Base-by-base conservation (phyloP, 345 rosid genomes). In the Passiflora organensis region DNA sequence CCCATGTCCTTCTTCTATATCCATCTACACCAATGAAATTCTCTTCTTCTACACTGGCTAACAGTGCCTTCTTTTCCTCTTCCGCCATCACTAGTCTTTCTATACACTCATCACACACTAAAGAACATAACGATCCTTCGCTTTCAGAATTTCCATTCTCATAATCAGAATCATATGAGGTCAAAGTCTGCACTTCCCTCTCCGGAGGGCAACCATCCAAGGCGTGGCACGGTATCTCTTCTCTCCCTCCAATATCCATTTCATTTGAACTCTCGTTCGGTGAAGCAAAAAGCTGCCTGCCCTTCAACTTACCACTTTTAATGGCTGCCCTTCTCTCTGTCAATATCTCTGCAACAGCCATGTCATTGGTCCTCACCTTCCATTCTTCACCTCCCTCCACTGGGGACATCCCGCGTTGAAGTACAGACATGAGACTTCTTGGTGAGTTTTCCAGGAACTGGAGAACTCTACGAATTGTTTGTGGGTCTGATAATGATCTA, bases 261-360 rank as follows among this genome's bases (percentile, higher is more conserved):
- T 62, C 72, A 6, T 22, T 53, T 17, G 9, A 55, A 5, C 41
- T 49, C 2, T 74, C 65, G n/a, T n/a, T 65, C 3, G 1, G 56
- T 0, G 22, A 42, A 10, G 45, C 50, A 12, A 78, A 72, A 36
- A 74, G 83, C 62, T 74, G 57, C 57, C 78, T 63, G 6, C 81
- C 78, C 44, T 69, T 78, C 62, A 68, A 61, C 50, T 62, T 64
- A 1, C 76, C 83, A 4, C 76, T 69, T 65, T 59, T 67, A 4
- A 76, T 66, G 64, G 79, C 76, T 0, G 70, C 83, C 23, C 53
- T 71, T 62, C 86, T 63, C 48, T 81, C 83, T 13, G 38, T 48
- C 10, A 74, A 38, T 0, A 74, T 66, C 66, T 76, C 81, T 11
- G 43, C 57, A 1, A 64, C 68, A 0, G 74, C 74, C 59, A 69